Evolutionary conservation across 441 rosid genomes (phyloP).

Genomic region (Mallotus japonicus): DNA sequence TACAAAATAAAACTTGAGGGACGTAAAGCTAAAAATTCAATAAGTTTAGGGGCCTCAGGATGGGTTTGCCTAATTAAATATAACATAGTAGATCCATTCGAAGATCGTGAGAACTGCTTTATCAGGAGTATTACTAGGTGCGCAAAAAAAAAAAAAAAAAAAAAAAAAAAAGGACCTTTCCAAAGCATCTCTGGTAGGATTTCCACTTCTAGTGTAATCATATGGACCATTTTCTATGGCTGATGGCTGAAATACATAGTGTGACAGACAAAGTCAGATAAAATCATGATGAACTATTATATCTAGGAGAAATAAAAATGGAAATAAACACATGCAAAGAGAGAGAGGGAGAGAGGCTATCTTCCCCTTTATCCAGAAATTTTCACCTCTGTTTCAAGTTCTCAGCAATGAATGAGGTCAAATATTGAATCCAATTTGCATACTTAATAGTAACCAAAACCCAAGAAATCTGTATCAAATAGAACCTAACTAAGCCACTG

Average conservation of each 20-base stretch:
- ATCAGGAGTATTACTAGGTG: background rate
- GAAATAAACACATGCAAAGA: background rate
- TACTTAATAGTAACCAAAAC: background rate
- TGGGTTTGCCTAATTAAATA: no score
- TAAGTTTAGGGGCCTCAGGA: no score
- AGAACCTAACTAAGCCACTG: no score
- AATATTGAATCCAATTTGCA: background rate
- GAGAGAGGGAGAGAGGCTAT: no score
- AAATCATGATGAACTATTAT: conserved; percentile 3
- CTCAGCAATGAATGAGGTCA: background rate
- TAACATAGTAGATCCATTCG: background rate
- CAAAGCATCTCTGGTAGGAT: conserved; percentile 83
- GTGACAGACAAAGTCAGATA: conserved; percentile 4
- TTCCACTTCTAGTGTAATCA: conserved; percentile 97
- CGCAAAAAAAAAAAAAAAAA: conserved; percentile 12
- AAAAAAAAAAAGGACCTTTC: conserved; percentile 53
- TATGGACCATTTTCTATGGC: conserved; percentile 76
- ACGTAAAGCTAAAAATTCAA: no score
- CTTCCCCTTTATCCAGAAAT: background rate
- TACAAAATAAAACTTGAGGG: no score
- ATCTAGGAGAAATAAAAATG: background rate
- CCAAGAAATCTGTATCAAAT: background rate
- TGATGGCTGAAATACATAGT: conserved; percentile 53
- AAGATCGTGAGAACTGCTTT: conserved; percentile 10
- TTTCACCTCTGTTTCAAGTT: background rate